Evolutionary conservation across 129 eudicot genomes (phyloP).

Genomic region (Flaveria trinervia): DNA sequence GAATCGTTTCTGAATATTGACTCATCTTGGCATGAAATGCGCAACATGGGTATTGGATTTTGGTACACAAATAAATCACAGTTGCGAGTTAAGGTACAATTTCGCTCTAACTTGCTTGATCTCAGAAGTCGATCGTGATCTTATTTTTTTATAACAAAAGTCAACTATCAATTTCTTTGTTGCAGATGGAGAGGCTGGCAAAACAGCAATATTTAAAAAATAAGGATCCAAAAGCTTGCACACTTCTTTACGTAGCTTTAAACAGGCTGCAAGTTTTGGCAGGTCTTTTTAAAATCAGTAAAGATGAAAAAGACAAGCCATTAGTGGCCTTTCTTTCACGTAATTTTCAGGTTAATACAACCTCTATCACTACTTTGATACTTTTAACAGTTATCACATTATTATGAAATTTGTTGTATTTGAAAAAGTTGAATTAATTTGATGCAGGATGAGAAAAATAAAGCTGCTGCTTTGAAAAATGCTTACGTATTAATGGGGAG

Average conservation of each 20-base stretch:
- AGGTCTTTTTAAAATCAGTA: constrained; percentile 93
- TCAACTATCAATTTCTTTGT: constrained; percentile 17
- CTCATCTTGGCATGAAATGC: constrained; percentile 95
- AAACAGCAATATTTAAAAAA: constrained; percentile 74
- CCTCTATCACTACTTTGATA: constrained; percentile 17
- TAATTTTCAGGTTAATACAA: constrained; percentile 77
- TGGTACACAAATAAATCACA: constrained; percentile 82
- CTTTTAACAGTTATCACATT: background rate
- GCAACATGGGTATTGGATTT: constrained; percentile 77
- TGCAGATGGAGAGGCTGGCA: constrained; percentile 96
- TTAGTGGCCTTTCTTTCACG: constrained; percentile 86
- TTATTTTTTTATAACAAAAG: background rate
- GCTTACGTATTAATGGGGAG: constrained; percentile 95
- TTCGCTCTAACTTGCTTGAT: constrained; percentile 5
- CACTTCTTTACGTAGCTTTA: constrained; percentile 86
- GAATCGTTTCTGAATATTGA: constrained; percentile 61
- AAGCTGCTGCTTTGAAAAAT: constrained; percentile 97
- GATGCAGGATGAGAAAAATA: constrained; percentile 87
- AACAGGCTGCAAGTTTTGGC: constrained; percentile 94
- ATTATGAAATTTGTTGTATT: background rate
- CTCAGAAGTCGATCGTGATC: constrained; percentile 7
- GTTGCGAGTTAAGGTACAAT: constrained; percentile 76
- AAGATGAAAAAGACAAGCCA: constrained; percentile 93
- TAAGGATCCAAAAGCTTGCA: constrained; percentile 91
- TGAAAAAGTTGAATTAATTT: constrained; percentile 3